These are phyloP conservation scores for Lophiotrema nucula DNA, from an alignment of 495 filamentous ascomycete genomes.

Conservation along the genomic window DNA sequence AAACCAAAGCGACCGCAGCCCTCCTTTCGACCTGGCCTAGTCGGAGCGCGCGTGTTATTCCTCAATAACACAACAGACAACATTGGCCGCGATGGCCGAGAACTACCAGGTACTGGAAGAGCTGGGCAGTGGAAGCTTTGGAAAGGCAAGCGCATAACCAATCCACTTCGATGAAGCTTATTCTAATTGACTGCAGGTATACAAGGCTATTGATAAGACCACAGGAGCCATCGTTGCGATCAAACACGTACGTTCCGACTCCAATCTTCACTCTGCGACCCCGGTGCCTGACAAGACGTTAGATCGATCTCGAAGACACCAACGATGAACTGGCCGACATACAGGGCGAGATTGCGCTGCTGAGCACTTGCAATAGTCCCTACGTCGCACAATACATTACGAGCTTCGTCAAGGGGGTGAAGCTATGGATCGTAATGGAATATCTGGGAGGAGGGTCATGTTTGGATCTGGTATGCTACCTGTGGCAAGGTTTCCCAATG, in stretches of 20 bases:
- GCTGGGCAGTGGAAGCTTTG: slow-evolving; percentile 86
- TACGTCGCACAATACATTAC: slow-evolving; percentile 96
- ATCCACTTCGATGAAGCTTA: too few species aligned
- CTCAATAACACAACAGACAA: neutral
- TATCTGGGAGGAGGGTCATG: slow-evolving; percentile 92
- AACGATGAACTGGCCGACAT: slow-evolving; percentile 98
- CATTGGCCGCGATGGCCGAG: slow-evolving; percentile 57
- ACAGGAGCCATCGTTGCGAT: slow-evolving; percentile 90
- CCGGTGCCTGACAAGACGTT: neutral
- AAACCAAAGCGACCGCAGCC: slow-evolving; percentile 13
- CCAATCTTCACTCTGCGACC: neutral
- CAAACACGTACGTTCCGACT: slow-evolving; percentile 66
- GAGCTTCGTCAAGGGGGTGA: slow-evolving; percentile 88
- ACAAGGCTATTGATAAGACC: slow-evolving; percentile 84
- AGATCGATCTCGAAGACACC: slow-evolving; percentile 98
- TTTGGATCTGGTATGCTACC: slow-evolving; percentile 67
- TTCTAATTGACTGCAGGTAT: too few species aligned
- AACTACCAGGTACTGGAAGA: slow-evolving; percentile 91
- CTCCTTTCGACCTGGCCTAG: slow-evolving; percentile 22
- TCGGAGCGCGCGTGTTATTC: slow-evolving; percentile 18
- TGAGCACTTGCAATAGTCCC: slow-evolving; percentile 88
- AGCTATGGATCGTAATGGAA: slow-evolving; percentile 99
- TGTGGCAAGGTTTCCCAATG: neutral
- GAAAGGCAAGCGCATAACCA: too few species aligned
- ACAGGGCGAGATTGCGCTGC: slow-evolving; percentile 92